Conservation (phyloP, 1,284 basidiomycete species). For the Violaceomyces palustris region DNA sequence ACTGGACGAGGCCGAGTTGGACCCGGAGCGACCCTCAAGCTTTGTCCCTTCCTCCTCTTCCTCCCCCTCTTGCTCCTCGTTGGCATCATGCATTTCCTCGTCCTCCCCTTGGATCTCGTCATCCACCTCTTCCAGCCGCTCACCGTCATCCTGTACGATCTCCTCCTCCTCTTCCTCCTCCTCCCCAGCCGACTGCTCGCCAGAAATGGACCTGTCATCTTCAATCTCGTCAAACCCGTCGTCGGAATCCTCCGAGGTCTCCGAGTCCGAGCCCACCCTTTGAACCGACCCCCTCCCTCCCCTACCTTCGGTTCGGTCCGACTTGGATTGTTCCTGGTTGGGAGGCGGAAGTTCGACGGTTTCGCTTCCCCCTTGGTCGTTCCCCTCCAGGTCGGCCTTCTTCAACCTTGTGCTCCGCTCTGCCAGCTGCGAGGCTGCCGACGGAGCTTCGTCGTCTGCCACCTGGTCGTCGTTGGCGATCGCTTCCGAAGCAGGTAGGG, state of each 20-base stretch:
- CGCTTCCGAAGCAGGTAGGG: slow-evolving; percentile 1
- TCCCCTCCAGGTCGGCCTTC: slow-evolving; percentile 3
- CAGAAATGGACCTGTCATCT: too few relatives aligned
- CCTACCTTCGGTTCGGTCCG: too few relatives aligned
- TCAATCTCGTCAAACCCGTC: slow-evolving; percentile 1
- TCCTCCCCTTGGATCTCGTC: slow-evolving; percentile 8
- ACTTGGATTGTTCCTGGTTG: not conserved
- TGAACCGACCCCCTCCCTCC: too few relatives aligned
- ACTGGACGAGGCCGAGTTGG: too few relatives aligned
- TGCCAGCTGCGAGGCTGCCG: slow-evolving; percentile 16
- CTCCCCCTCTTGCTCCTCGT: not conserved
- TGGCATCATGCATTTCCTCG: slow-evolving; percentile 3
- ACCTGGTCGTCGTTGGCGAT: slow-evolving; percentile 2
- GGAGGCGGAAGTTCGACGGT: not conserved
- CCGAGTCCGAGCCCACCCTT: too few relatives aligned
- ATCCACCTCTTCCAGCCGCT: not conserved
- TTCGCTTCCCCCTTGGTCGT: not conserved
- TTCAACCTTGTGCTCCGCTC: slow-evolving; percentile 15
- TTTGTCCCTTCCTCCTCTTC: not conserved
- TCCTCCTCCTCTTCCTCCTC: slow-evolving; percentile 8
- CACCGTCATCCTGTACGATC: not conserved
- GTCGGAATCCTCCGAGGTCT: slow-evolving; percentile 13
- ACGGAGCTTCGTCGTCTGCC: not conserved
- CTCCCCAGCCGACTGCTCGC: too few relatives aligned
- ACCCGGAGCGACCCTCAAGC: too few relatives aligned